Base-by-base conservation (phyloP, 108 stramenopile genomes). In the Stephanodiscus minutulus region DNA sequence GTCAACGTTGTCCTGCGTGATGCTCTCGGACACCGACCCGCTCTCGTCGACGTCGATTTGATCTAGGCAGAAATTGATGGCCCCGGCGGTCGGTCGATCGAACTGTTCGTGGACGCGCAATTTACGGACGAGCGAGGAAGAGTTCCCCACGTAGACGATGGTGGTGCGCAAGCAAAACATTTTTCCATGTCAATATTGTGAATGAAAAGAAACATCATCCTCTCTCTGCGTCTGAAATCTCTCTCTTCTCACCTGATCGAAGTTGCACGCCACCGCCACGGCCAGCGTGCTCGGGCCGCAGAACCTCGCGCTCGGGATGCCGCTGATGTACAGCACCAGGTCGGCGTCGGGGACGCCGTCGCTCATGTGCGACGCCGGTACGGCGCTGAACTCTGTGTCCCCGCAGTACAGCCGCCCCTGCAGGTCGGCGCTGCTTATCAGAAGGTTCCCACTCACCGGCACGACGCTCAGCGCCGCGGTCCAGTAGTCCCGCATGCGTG, bases 21-120 rank as follows among this genome's bases (percentile, higher is more conserved):
- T 69, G 18, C 78, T 77, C 17, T 77, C 74, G 11, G 68, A 72
- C 12, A 86, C 87, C 10, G 82, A 76, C 8, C 90, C 90, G 59
- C 84, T 79, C 9, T 70, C 79, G 47, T 86, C 66, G 17, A 92
- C 25, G 25, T 86, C 83, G 46, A 92, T 87, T 55, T 87, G 87
- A 77, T 88, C 84, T 3, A 92, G 44, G 59, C 91, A 92, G 55
- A 92, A 84, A 65, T 92, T 92, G 47, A 92, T 88, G 1, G 91
- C 87, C 1, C 91, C 91, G 18, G 91, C 91, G 11, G 84, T 90
- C 41, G 91, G 91, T 10, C 91, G 86, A 83, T 92, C 86, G 47
- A 80, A 87, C 60, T 85, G 64, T 49, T n/a, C 70, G 59, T 46
- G 63, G 31, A 33, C 31, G 31, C n/a, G 73, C 24, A 18, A 48